Evolutionary conservation across 176 grass and related monocot species (phyloP).

Genomic region (Canna indica): DNA sequence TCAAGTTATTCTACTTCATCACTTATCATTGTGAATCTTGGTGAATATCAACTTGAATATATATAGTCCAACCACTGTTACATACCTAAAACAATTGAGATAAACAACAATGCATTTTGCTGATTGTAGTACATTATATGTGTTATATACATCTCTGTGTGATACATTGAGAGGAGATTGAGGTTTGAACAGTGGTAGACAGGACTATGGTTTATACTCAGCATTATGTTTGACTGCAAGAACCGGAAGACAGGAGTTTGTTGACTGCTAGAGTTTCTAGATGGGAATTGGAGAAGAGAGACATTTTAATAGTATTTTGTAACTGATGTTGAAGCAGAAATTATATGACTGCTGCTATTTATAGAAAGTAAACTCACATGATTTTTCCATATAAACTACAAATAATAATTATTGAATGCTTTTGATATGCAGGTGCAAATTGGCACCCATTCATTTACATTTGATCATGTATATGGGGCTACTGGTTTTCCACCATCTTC

Average conservation of each 20-base stretch:
- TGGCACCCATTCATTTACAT: constrained; percentile 91
- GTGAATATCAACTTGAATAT: not conserved
- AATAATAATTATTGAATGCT: not conserved
- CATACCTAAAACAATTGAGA: not conserved
- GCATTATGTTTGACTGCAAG: not conserved
- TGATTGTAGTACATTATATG: not conserved
- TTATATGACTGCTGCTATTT: not conserved
- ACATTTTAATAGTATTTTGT: not conserved
- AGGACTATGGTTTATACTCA: not conserved
- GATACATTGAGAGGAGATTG: not conserved
- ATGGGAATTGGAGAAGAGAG: not conserved
- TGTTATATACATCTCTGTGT: not conserved
- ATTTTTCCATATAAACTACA: not conserved
- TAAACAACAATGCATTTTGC: not conserved
- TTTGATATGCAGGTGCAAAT: constrained; percentile 68
- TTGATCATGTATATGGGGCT: constrained; percentile 91
- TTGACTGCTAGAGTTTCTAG: not conserved
- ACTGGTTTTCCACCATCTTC: constrained; percentile 44
- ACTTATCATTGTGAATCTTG: not conserved
- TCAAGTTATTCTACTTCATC: not conserved
- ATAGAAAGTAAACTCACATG: not conserved
- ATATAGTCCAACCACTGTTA: not conserved
- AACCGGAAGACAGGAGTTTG: not conserved
- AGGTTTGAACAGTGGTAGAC: not conserved
- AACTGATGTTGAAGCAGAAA: not conserved